Percentiles rank a stretch among this genome's conserved stretches.
phyloP scores from a whole-genome alignment of 768 basidiomycete species.

The Kwoniella dendrophila region DNA sequence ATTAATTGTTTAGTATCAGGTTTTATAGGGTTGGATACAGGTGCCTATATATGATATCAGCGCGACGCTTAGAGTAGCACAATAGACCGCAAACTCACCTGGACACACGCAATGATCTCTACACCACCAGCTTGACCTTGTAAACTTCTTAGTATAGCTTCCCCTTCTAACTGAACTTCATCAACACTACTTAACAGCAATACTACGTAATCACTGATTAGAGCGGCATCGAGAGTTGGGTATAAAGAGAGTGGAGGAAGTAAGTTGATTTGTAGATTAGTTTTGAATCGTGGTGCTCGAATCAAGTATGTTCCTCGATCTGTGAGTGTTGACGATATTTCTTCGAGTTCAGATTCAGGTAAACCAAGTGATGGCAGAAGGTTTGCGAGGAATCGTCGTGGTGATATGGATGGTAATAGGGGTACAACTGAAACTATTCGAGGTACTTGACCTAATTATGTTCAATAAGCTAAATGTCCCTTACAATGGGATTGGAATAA shows the following conservation, averaged over 20 bases:
- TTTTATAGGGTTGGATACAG: slow-evolving; percentile 55
- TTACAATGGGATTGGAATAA: slow-evolving; percentile 62
- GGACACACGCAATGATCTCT: slow-evolving; percentile 73
- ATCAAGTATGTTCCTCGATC: slow-evolving; percentile 28
- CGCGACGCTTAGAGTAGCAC: not conserved
- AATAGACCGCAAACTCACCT: slow-evolving; percentile 58
- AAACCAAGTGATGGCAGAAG: slow-evolving; percentile 68
- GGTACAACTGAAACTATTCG: slow-evolving; percentile 87
- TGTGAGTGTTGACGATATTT: slow-evolving; percentile 14
- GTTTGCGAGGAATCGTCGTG: slow-evolving; percentile 62
- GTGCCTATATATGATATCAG: slow-evolving; percentile 28
- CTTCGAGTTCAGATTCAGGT: slow-evolving; percentile 58
- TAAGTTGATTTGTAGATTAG: slow-evolving; percentile 81
- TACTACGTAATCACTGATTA: slow-evolving; percentile 87
- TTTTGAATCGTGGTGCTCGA: slow-evolving; percentile 87
- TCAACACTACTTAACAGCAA: slow-evolving; percentile 76
- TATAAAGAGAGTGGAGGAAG: slow-evolving; percentile 73
- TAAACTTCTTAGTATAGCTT: slow-evolving; percentile 79
- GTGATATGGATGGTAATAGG: slow-evolving; percentile 68
- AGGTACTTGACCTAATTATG: slow-evolving; percentile 60
- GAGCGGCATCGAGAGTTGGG: slow-evolving; percentile 77
- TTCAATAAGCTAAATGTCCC: slow-evolving; percentile 65
- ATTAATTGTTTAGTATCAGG: slow-evolving; percentile 66
- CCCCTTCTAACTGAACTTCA: slow-evolving; percentile 84
- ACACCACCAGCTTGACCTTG: slow-evolving; percentile 85